phyloP scores from a whole-genome alignment of 1,284 basidiomycete genomes.

The Ceratobasidium sp. region DNA sequence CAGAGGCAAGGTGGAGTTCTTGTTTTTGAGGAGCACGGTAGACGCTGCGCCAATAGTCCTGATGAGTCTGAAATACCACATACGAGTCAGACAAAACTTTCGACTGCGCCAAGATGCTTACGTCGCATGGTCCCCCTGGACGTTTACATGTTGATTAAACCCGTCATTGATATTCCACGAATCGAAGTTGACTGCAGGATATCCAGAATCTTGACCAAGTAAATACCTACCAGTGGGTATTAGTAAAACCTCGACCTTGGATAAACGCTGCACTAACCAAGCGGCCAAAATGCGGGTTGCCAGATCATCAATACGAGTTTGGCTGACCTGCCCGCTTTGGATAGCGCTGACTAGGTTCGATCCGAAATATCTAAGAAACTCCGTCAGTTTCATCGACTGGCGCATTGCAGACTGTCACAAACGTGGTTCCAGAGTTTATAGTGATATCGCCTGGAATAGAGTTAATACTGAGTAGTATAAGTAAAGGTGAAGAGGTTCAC shows the following conservation, averaged over 20 bases:
- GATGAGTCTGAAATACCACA: constrained; percentile 63
- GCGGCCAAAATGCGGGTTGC: constrained; percentile 73
- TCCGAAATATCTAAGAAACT: constrained; percentile 66
- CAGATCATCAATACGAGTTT: constrained; percentile 72
- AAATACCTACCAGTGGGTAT: constrained; percentile 62
- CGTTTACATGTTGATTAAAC: constrained; percentile 68
- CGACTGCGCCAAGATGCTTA: constrained; percentile 52
- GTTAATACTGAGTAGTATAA: background rate
- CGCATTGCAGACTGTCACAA: background rate
- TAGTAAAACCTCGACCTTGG: background rate
- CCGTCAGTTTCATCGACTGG: constrained; percentile 54
- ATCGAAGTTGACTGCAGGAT: constrained; percentile 68
- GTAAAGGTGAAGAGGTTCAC: background rate
- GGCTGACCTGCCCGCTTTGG: constrained; percentile 66
- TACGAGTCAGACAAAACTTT: constrained; percentile 11
- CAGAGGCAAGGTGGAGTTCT: constrained; percentile 69
- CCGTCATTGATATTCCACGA: constrained; percentile 60
- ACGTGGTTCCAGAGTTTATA: constrained; percentile 38
- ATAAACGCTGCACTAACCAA: constrained; percentile 58
- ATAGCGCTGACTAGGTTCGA: constrained; percentile 67
- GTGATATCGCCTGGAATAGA: constrained; percentile 42
- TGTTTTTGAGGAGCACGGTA: constrained; percentile 82
- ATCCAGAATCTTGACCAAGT: constrained; percentile 72
- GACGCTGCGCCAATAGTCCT: constrained; percentile 77
- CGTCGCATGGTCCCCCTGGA: constrained; percentile 74